phyloP scores from a whole-genome alignment of 352 stramenopile genomes.

The Globisporangium rhizosaccharum region DNA sequence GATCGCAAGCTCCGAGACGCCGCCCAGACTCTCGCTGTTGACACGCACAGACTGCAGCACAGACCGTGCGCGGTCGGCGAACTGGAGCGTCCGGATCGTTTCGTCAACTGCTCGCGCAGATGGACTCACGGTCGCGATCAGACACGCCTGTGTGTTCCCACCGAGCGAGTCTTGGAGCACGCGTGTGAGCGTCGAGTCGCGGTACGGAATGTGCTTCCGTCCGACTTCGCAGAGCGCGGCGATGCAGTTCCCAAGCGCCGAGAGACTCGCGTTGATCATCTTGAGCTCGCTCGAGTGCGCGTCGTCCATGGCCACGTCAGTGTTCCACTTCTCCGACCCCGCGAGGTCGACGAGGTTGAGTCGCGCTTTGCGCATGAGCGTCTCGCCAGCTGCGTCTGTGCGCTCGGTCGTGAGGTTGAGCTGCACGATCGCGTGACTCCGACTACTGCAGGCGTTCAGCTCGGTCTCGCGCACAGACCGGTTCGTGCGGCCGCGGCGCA shows the following conservation, averaged over 20 bases:
- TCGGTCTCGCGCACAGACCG: constrained; percentile 80
- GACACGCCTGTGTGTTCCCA: constrained; percentile 61
- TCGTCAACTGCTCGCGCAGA: constrained; percentile 43
- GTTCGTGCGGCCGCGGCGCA: constrained; percentile 45
- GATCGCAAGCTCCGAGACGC: constrained; percentile 44
- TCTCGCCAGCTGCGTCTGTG: constrained; percentile 23
- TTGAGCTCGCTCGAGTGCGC: constrained; percentile 76
- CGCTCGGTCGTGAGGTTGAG: constrained; percentile 62
- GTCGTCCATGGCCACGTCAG: constrained; percentile 63
- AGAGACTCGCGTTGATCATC: constrained; percentile 90
- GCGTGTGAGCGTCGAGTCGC: constrained; percentile 85
- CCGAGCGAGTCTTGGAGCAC: constrained; percentile 83
- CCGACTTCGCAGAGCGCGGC: constrained; percentile 69
- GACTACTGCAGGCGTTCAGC: constrained; percentile 80
- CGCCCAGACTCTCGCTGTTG: constrained; percentile 44
- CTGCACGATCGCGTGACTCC: constrained; percentile 91
- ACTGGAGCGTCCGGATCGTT: constrained; percentile 73
- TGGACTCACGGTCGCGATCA: constrained; percentile 68
- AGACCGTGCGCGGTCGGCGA: constrained; percentile 62
- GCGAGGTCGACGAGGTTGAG: constrained; percentile 80
- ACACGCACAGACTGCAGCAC: constrained; percentile 73
- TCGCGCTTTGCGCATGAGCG: constrained; percentile 37
- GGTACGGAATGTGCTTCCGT: constrained; percentile 89
- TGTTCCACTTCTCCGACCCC: constrained; percentile 84
- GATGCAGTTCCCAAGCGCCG: constrained; percentile 89